Percentiles rank a stretch among this genome's conserved stretches.
These are phyloP conservation scores for Syncephalis plumigaleata DNA, from an alignment of 371 early-diverging fungal genomes.

Conservation along the genomic window DNA sequence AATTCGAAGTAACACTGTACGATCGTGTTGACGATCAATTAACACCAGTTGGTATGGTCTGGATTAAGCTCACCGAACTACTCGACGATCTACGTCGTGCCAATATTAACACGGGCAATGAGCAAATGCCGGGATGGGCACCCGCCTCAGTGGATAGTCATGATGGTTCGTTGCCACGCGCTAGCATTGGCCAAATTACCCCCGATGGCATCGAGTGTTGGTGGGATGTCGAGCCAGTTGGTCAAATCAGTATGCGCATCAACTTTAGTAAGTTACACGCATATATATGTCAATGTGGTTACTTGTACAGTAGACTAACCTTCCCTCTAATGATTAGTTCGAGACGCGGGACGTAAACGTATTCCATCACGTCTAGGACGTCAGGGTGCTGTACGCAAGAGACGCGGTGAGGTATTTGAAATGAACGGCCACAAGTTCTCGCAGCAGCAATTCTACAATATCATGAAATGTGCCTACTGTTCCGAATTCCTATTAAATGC, in stretches of 20 bases:
- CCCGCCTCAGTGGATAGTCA: not conserved
- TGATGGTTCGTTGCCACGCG: conserved; percentile 1
- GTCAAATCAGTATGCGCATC: conserved; percentile 59
- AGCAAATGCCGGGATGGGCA: conserved; percentile 4
- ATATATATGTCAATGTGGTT: not conserved
- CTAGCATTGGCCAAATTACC: conserved; percentile 2
- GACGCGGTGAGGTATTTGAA: conserved; percentile 45
- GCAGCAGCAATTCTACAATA: conserved; percentile 65
- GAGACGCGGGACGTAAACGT: conserved; percentile 25
- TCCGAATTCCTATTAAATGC: conserved; percentile 74
- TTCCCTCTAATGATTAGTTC: conserved; percentile 4
- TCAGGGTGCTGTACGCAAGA: conserved; percentile 75
- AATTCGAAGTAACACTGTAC: conserved; percentile 71
- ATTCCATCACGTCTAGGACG: conserved; percentile 59
- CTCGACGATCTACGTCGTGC: conserved; percentile 53
- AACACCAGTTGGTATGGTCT: conserved; percentile 58
- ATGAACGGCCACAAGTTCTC: conserved; percentile 82
- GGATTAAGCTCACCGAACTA: conserved; percentile 65
- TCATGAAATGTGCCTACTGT: conserved; percentile 90
- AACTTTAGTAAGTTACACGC: conserved; percentile 41
- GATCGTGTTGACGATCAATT: conserved; percentile 41
- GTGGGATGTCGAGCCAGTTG: conserved; percentile 86
- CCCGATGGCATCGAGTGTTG: conserved; percentile 50
- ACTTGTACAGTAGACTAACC: too few relatives aligned
- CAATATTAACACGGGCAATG: conserved; percentile 17